Evolutionary conservation across 75 land plant species (phyloP), one percentile per base, ranked within the genome.

Genomic region (Pinus taeda): DNA sequence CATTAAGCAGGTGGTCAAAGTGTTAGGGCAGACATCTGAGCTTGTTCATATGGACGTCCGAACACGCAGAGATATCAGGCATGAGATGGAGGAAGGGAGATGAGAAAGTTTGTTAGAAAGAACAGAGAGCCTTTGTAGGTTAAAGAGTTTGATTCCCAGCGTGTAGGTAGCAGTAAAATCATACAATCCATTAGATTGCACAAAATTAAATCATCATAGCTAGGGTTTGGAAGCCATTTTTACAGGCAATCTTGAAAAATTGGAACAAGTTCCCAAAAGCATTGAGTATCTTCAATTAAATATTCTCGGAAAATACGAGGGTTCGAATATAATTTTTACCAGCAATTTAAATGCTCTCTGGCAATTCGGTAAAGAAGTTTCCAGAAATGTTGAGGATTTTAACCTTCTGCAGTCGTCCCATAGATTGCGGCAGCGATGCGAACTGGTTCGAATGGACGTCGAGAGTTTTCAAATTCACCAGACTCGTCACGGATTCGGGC

Each of bases 331-430:
- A 6, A 42, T 2, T 2, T 30, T 58, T 67, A 89, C 94, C 87
- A 79, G 93, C 95, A 94, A 64, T 86, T 81, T 88, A 90, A 42
- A 94, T 86, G 85, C 84, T 83, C 57, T 85, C 87, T 15, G 97
- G 97, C n/a, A 94, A 76, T 55, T 75, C 73, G 33, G 81, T 77
- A 22, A 94, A 69, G 14, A 86, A 83, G 76, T 94, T 94, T 60
- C 88, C 94, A 15, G 97, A 86, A 78, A 86, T 77, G 56, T 94
- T 85, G 3, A 94, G 72, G 61, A 79, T 45, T 76, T 83, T 81
- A 75, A 91, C 90, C 71, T 89, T 89, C 2, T 80, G 77, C 12
- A 91, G 78, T 21, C 78, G 83, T 21, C 93, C 93, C 26, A 91
- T 89, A 60, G 89, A 85, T 60, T 87, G 86, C 30, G 92, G 93